phyloP scores from a whole-genome alignment of 2,329 filamentous ascomycete genomes.

The Talaromyces marneffei region DNA sequence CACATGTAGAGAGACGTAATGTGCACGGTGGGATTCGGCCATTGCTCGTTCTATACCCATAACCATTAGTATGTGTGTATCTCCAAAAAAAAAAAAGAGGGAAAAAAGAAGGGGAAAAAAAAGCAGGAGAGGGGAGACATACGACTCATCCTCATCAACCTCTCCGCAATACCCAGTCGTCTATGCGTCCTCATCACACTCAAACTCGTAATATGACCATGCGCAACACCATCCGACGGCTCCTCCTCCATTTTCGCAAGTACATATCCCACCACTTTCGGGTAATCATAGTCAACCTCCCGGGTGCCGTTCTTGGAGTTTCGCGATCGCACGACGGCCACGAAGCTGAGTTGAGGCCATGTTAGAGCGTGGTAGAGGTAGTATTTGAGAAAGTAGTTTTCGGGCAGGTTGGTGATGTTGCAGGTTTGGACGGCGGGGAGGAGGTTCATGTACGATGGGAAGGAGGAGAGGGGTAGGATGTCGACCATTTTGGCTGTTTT shows the following conservation, averaged over 20 bases:
- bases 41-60: slow-evolving; percentile 71
- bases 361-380: slow-evolving; percentile 98
- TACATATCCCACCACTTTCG: slow-evolving; percentile 98
- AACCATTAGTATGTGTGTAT: background rate
- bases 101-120: slow-evolving; percentile 11
- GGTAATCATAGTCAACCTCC: slow-evolving; percentile 56
- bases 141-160: slow-evolving; percentile 96
- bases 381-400: slow-evolving; percentile 99
- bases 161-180: slow-evolving; percentile 85
- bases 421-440: slow-evolving; percentile 88
- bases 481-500: slow-evolving; percentile 37
- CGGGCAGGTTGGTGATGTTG: slow-evolving; percentile 97
- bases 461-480: slow-evolving; percentile 44
- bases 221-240: slow-evolving; percentile 78
- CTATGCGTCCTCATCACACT: slow-evolving; percentile 96
- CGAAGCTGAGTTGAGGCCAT: slow-evolving; percentile 95
- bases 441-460: slow-evolving; percentile 67
- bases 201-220: slow-evolving; percentile 93
- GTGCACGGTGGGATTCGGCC: slow-evolving; percentile 86
- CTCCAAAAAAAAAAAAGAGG: background rate
- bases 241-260: slow-evolving; percentile 99
- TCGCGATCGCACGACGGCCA: slow-evolving; percentile 83
- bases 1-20: slow-evolving; percentile 94
- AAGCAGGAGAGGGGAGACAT: slow-evolving; percentile 37
- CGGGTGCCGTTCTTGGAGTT: slow-evolving; percentile 30